Evolutionary conservation across 2,329 filamentous ascomycete species (phyloP).

Genomic region (Neonectria coccinea): DNA sequence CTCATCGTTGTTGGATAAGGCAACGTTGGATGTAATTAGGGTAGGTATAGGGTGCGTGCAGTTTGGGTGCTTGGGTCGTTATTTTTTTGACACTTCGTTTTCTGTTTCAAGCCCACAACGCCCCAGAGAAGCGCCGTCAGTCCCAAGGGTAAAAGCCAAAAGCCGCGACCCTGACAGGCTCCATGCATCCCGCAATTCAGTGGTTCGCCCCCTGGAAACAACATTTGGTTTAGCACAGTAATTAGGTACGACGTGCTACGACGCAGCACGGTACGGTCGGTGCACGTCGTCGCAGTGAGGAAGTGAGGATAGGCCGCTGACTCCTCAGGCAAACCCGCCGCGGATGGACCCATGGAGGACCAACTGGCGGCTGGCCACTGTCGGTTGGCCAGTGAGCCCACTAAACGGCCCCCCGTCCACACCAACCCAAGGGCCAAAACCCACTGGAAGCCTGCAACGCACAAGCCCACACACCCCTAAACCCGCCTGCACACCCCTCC

Average conservation of each 20-base stretch:
- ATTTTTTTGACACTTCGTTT: slow-evolving; percentile 9
- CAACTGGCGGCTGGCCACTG: slow-evolving; percentile 9
- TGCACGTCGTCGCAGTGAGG: neutral
- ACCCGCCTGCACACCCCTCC: slow-evolving; percentile 8
- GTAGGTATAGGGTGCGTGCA: neutral
- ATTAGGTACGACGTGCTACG: neutral
- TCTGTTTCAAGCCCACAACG: neutral
- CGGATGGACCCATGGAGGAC: neutral
- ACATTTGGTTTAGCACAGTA: neutral
- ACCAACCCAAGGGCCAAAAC: slow-evolving; percentile 12
- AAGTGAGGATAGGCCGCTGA: slow-evolving; percentile 2
- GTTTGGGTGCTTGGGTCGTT: neutral
- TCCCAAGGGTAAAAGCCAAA: slow-evolving; percentile 5
- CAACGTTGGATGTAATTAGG: too few relatives aligned
- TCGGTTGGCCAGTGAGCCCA: slow-evolving; percentile 8
- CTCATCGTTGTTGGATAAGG: neutral
- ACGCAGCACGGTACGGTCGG: too few relatives aligned
- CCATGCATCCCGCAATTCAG: slow-evolving; percentile 11
- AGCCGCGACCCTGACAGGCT: neutral
- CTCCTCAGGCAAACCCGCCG: neutral
- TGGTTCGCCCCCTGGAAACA: neutral
- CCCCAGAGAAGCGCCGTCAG: neutral
- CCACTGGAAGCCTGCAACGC: slow-evolving; percentile 21
- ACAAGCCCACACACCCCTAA: slow-evolving; percentile 26
- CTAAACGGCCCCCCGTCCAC: slow-evolving; percentile 18